Evolutionary conservation across 2,329 filamentous ascomycete genomes (phyloP), one percentile per base, ranked within the genome.

Genomic region (Fusarium denticulatum): DNA sequence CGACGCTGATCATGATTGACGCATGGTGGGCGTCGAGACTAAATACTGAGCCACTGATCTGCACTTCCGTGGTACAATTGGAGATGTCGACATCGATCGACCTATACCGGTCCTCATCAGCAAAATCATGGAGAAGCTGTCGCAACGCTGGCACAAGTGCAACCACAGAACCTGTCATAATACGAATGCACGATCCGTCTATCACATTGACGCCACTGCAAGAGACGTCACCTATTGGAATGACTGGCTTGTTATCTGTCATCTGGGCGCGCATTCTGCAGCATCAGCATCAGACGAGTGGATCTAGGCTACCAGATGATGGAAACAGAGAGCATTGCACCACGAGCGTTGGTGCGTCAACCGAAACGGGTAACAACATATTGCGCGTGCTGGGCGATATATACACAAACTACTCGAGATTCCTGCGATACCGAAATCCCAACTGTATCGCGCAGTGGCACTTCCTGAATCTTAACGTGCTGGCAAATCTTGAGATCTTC

Each of bases 391-490:
- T 57, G 5, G n/a, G 55, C 6, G n/a, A 57, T 1, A 57, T 57
- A 2, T 57, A 57, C 1, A 47, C 30, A 1, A 57, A 46, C 7
- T 57, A 47, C 18, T 34, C 55, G 15, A 57, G 55, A 1, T 57
- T 57, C 13, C 55, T 47, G 0, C 28, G 55, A 0, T 57, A 57
- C 1, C 3, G 28, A 1, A 64, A 69, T 1, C 67, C 67, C 9
- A 69, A 69, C 8, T 64, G 67, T 1, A 69, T 69, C 5, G 58
- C 60, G 0, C 53, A 69, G 12, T 69, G 67, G 67, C 67, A 69
- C 2, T 60, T 39, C 0, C 30, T 69, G 1, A 28, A 64, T 10
- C 32, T 69, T 1, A 52, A 52, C 10, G 7, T 69, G 0, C n/a
- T 64, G 1, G 64, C 64, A 0, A 49, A 69, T 11, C 40, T 69